phyloP scores from a whole-genome alignment of 106 monocot genomes.

The Apostasia ramifera region DNA sequence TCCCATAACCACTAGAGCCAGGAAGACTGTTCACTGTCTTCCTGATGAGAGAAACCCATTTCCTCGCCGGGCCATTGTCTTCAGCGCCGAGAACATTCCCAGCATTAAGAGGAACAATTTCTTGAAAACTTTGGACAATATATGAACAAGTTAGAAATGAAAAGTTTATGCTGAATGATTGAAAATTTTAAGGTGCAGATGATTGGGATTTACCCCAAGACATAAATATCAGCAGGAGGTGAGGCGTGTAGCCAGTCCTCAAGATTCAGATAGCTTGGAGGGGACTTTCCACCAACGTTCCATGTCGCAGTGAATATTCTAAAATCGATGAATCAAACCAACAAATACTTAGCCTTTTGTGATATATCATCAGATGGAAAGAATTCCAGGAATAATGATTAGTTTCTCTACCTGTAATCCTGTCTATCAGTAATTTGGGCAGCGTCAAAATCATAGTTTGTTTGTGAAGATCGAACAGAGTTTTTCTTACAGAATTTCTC shows the following conservation, averaged over 20 bases:
- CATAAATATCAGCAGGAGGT: conserved; percentile 77
- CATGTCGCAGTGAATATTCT: conserved; percentile 72
- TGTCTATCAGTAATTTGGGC: conserved; percentile 53
- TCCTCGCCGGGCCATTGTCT: conserved; percentile 61
- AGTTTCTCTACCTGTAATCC: conserved; percentile 49
- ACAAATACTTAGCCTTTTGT: not conserved
- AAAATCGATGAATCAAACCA: not conserved
- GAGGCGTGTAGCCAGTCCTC: conserved; percentile 77
- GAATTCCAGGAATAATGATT: not conserved
- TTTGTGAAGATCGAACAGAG: conserved; percentile 28
- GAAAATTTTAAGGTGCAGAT: not conserved
- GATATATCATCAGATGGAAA: not conserved
- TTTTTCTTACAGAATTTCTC: conserved; percentile 44
- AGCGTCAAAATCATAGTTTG: conserved; percentile 38
- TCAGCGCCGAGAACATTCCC: conserved; percentile 74
- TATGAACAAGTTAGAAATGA: not conserved
- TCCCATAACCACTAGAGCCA: conserved; percentile 17
- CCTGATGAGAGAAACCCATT: conserved; percentile 64
- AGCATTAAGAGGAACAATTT: conserved; percentile 73
- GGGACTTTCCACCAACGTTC: conserved; percentile 88
- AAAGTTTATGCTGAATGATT: not conserved
- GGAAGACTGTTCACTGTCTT: conserved; percentile 61
- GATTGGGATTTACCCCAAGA: conserved; percentile 42
- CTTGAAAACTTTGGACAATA: conserved; percentile 43
- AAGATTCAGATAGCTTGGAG: conserved; percentile 51